A percentile compares a stretch with the other conserved stretches of the same genome.
phyloP scores from a whole-genome alignment of 192 early-diverging fungal genomes.

The Umbelopsis isabellina region DNA sequence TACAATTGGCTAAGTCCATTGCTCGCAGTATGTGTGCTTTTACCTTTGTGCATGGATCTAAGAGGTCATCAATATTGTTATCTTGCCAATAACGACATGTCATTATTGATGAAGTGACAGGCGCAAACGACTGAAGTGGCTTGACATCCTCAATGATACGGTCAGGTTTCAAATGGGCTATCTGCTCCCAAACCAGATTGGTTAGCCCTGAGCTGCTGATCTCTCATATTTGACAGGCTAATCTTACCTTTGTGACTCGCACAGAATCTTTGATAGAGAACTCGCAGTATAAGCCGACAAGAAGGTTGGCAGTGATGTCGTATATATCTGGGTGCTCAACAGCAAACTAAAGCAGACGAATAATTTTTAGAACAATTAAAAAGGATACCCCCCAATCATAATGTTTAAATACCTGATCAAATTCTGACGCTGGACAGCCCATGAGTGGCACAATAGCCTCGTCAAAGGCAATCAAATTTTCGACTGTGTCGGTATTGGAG shows the following conservation, averaged over 20 bases:
- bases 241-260: conserved; percentile 1
- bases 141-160: neutral
- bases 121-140: neutral
- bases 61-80: neutral
- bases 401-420: conserved; percentile 15
- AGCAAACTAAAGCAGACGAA: neutral
- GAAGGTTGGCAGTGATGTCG: neutral
- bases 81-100: conserved; percentile 24
- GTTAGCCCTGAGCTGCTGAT: neutral
- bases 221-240: no score
- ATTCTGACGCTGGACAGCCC: conserved; percentile 17
- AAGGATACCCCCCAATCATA: no score
- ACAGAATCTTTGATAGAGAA: neutral
- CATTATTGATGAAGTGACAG: conserved; percentile 11
- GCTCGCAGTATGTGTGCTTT: no score
- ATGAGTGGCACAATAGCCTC: conserved; percentile 6
- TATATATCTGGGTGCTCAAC: conserved; percentile 10
- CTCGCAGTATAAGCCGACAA: conserved; percentile 12
- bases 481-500: neutral
- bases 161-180: conserved; percentile 16
- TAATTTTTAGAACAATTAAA: neutral
- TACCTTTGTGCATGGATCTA: conserved; percentile 1
- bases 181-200: neutral
- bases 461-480: conserved; percentile 16
- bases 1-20: neutral